phyloP scores from a whole-genome alignment of 148 eudicot genomes.

The Chenopodium suecicum region DNA sequence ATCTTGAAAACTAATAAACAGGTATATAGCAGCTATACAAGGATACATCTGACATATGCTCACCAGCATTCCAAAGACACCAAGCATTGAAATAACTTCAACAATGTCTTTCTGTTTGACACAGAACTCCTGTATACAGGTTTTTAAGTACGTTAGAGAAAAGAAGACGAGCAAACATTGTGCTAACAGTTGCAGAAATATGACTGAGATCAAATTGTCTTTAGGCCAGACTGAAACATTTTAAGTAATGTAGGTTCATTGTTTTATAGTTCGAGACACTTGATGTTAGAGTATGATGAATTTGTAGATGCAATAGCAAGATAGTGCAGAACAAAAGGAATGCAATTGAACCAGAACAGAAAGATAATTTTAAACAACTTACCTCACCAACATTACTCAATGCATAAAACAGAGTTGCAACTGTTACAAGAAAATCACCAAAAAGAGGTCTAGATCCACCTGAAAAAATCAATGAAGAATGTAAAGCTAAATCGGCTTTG shows the following conservation, averaged over 20 bases:
- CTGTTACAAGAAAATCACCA: conserved; percentile 75
- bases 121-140: conserved; percentile 65
- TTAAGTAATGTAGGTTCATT: not conserved
- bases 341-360: not conserved
- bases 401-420: conserved; percentile 67
- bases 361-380: conserved; percentile 16
- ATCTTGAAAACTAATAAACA: not conserved
- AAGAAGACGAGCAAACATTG: not conserved
- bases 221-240: not conserved
- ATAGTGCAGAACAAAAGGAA: not conserved
- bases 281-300: not conserved
- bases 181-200: not conserved
- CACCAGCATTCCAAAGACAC: conserved; percentile 67
- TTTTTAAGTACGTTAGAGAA: not conserved
- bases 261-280: not conserved
- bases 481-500: not conserved
- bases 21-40: conserved; percentile 11
- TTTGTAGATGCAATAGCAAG: not conserved
- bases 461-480: conserved; percentile 28
- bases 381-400: conserved; percentile 94
- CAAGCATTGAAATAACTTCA: conserved; percentile 79
- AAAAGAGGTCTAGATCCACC: conserved; percentile 85
- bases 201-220: not conserved
- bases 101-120: conserved; percentile 66
- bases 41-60: conserved; percentile 85